Conservation (phyloP, 345 rosid species). For the Camelina sativa region DNA sequence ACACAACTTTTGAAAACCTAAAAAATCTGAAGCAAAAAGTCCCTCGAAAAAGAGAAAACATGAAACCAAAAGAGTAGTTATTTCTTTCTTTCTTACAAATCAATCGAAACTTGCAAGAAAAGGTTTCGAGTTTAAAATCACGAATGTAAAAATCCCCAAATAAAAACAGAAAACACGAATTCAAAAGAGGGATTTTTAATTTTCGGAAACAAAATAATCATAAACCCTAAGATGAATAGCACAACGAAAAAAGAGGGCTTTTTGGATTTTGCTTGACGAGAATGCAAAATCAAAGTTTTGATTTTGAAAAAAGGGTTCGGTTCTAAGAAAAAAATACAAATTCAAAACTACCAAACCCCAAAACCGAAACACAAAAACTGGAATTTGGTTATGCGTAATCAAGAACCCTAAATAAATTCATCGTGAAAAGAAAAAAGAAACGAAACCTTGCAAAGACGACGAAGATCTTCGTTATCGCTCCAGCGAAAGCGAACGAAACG, state of each 20-base stretch:
- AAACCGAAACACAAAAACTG: not conserved
- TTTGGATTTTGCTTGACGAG: not conserved
- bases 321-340: not conserved
- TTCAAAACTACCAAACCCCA: not conserved
- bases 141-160: too few species aligned
- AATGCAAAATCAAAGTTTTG: not conserved
- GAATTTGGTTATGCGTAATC: not conserved
- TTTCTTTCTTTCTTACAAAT: not conserved
- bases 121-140: too few species aligned
- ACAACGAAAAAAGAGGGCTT: not conserved
- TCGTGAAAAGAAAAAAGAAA: not conserved
- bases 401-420: not conserved
- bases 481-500: too few species aligned
- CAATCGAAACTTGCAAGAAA: not conserved
- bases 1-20: too few species aligned
- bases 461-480: too few species aligned
- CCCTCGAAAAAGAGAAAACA: too few species aligned
- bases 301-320: not conserved
- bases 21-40: too few species aligned
- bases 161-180: too few species aligned
- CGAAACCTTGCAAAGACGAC: not conserved
- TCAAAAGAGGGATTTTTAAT: too few species aligned
- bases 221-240: not conserved
- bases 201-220: too few species aligned
- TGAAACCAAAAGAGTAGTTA: too few species aligned